Base-by-base conservation (phyloP, 2,329 filamentous ascomycete species). In the Camillea tinctor region DNA sequence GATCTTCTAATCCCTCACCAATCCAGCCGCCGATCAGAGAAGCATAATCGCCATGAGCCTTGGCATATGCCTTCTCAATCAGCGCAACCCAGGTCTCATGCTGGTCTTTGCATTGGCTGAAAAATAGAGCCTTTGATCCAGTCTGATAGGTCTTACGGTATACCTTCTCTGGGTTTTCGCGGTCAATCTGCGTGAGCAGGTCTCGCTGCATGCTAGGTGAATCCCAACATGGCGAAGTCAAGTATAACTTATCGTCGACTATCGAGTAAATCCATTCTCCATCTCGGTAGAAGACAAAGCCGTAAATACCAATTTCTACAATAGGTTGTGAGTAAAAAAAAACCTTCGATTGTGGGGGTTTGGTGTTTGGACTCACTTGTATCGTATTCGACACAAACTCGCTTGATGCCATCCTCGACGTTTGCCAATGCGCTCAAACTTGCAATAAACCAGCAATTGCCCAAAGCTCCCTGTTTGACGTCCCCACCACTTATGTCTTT, bases 201-300 rank as follows among this genome's bases (percentile, higher is more conserved):
- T 90, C 84, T 48, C 91, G 85, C 70, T 93, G 89, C 72, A 90
- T 83, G 55, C 90, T 88, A 1, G 87, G 88, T 36, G 91, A 90
- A 65, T 96, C 91, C 78, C 92, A 96, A 70, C 90, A 89, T 4
- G 91, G 89, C 1, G 90, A 91, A 61, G 88, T 91, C 19, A 96
- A 83, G 72, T 91, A 96, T 2, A 97, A 81, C 75, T 96, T 96
- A 74, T 97, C 93, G 71, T 97, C 93, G 60, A 97, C 87, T 63
- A 97, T 93, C 60, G 91, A 93, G 68, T 93, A 92, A 59, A 94
- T 90, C 93, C 92, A 97, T 75, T 95, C 91, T 56, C 92, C 92
- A 69, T 96, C 92, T 72, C 92, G 81, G 72, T 90, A 91, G 72
- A 96, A 96, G 54, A 96, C 91, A 69, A 96, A 96, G 1, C 92